phyloP scores from a whole-genome alignment of 2,329 filamentous ascomycete genomes.

The Monosporascus sp. region DNA sequence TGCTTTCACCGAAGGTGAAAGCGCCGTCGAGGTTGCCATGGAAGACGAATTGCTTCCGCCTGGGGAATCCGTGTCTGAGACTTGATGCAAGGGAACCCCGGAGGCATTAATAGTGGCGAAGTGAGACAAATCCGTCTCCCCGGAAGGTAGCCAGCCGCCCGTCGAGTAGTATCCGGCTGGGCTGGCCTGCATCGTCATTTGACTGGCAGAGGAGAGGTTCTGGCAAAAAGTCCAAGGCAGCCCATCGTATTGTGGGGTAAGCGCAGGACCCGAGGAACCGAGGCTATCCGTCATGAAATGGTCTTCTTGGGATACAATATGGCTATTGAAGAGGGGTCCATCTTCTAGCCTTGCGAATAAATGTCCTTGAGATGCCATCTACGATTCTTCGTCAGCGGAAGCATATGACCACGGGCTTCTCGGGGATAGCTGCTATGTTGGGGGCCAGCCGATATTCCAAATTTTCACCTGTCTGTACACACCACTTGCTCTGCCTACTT shows the following conservation, averaged over 20 bases:
- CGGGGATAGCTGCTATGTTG: neutral
- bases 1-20: neutral
- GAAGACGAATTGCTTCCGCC: neutral
- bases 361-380: neutral
- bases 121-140: neutral
- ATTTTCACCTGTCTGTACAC: neutral
- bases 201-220: neutral
- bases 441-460: neutral
- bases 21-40: neutral
- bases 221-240: neutral
- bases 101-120: neutral
- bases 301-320: neutral
- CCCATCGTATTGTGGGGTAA: neutral
- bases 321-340: neutral
- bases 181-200: neutral
- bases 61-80: neutral
- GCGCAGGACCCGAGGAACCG: neutral
- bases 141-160: neutral
- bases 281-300: neutral
- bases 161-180: neutral
- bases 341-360: neutral
- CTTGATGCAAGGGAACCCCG: neutral
- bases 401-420: neutral
- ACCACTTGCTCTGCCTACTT: neutral
- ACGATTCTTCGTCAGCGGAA: neutral